Conservation (phyloP, 495 filamentous ascomycete species). For the Pseudoneurospora amorphoporcata region DNA sequence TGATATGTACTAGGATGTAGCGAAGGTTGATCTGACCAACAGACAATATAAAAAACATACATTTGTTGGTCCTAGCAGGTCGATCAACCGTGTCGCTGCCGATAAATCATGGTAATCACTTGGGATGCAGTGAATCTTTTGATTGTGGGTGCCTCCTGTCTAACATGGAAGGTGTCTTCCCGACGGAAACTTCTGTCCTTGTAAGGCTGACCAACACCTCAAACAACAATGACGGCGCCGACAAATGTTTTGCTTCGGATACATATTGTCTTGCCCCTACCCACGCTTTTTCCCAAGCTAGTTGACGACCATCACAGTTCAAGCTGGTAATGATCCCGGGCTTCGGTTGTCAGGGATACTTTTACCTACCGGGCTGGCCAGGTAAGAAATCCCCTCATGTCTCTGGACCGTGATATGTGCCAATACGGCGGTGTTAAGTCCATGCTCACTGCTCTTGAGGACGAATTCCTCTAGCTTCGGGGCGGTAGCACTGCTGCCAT, state of each 20-base stretch:
- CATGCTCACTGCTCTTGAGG: not conserved
- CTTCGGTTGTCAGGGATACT: not conserved
- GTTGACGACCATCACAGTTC: not conserved
- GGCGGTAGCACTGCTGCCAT: not conserved
- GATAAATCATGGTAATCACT: not conserved
- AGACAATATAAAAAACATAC: not conserved
- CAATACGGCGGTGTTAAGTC: not conserved
- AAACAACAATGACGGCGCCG: not conserved
- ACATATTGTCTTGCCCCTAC: not conserved
- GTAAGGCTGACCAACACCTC: not conserved
- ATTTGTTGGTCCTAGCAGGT: not conserved
- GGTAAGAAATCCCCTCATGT: not conserved
- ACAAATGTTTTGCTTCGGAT: not conserved
- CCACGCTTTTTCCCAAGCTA: not conserved
- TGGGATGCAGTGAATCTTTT: not conserved
- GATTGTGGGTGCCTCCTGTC: not conserved
- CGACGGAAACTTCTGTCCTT: not conserved
- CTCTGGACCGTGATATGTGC: not conserved
- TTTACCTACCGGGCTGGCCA: not conserved
- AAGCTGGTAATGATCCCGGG: not conserved
- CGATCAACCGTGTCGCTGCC: not conserved
- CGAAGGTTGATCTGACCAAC: not conserved
- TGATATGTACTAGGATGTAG: not conserved
- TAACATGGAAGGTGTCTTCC: not conserved
- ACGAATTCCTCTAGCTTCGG: not conserved